phyloP scores from a whole-genome alignment of 2,329 filamentous ascomycete species.

The Diaporthe batatas region DNA sequence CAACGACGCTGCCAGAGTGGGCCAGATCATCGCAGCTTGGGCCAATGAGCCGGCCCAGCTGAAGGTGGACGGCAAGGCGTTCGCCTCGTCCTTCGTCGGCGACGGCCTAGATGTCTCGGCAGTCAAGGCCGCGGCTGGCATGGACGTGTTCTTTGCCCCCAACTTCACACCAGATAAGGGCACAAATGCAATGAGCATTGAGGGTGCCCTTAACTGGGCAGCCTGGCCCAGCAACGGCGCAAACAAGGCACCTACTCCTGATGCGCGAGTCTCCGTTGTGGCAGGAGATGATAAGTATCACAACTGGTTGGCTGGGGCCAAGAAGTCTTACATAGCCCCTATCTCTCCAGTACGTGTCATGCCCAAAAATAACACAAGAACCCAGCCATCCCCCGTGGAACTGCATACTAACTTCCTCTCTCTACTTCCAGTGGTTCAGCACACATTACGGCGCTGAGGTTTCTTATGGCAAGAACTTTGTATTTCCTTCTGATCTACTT shows the following conservation, averaged over 20 bases:
- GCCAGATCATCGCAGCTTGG: constrained; percentile 61
- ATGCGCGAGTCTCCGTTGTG: constrained; percentile 55
- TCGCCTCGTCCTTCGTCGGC: constrained; percentile 67
- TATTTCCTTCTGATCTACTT: constrained; percentile 41
- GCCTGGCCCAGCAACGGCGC: constrained; percentile 59
- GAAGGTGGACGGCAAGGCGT: constrained; percentile 60
- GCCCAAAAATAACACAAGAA: too few species aligned
- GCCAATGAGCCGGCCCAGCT: constrained; percentile 60
- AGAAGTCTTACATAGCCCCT: constrained; percentile 45
- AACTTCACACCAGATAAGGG: constrained; percentile 61
- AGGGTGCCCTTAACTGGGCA: constrained; percentile 57
- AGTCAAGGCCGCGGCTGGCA: constrained; percentile 56
- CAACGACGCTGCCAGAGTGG: constrained; percentile 55
- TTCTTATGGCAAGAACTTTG: constrained; percentile 42
- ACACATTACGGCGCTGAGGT: constrained; percentile 42
- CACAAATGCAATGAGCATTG: constrained; percentile 52
- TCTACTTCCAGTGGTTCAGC: constrained; percentile 38
- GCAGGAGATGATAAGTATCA: constrained; percentile 54
- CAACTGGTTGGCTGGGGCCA: constrained; percentile 50
- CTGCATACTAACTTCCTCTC: neutral
- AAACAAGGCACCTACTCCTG: constrained; percentile 63
- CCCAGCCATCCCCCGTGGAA: too few species aligned
- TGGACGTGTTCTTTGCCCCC: constrained; percentile 62
- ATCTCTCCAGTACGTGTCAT: constrained; percentile 33
- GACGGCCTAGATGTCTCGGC: constrained; percentile 59